These are phyloP conservation scores for Crotalaria pallida DNA, from an alignment of 306 rosid genomes.

Conservation along the genomic window DNA sequence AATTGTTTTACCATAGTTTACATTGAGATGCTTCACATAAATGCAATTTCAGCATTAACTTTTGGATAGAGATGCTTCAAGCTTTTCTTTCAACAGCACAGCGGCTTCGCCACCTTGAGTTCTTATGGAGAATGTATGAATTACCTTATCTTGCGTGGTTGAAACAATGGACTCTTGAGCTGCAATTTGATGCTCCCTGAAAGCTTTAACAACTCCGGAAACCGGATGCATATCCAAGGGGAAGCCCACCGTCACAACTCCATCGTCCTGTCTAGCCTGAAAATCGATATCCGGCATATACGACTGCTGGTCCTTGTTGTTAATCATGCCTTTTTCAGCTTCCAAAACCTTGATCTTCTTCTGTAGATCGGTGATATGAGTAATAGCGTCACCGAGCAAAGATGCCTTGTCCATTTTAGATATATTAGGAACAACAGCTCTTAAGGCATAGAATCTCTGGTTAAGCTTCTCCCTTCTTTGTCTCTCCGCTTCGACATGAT, in stretches of 20 bases:
- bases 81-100: conserved; percentile 67
- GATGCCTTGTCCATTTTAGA: conserved; percentile 97
- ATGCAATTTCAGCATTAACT: conserved; percentile 14
- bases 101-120: conserved; percentile 64
- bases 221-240: conserved; percentile 77
- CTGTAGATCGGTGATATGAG: conserved; percentile 83
- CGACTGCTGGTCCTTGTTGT: conserved; percentile 35
- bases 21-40: conserved; percentile 20
- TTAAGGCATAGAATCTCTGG: conserved; percentile 79
- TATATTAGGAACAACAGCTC: conserved; percentile 93
- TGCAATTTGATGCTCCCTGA: conserved; percentile 62
- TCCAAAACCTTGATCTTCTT: conserved; percentile 75
- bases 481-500: conserved; percentile 91
- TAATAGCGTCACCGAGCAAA: conserved; percentile 83
- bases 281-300: conserved; percentile 62
- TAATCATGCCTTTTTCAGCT: conserved; percentile 54
- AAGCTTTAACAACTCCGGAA: conserved; percentile 52
- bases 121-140: conserved; percentile 68
- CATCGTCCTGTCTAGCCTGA: conserved; percentile 62
- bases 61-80: conserved; percentile 57
- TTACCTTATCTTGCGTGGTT: conserved; percentile 41
- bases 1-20: conserved; percentile 1
- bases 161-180: conserved; percentile 59
- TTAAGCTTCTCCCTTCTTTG: conserved; percentile 95
- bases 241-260: conserved; percentile 66